Percentiles rank a stretch among this genome's conserved stretches.
phyloP scores from a whole-genome alignment of 192 early-diverging fungal species.

The Gaertneriomyces sp. region DNA sequence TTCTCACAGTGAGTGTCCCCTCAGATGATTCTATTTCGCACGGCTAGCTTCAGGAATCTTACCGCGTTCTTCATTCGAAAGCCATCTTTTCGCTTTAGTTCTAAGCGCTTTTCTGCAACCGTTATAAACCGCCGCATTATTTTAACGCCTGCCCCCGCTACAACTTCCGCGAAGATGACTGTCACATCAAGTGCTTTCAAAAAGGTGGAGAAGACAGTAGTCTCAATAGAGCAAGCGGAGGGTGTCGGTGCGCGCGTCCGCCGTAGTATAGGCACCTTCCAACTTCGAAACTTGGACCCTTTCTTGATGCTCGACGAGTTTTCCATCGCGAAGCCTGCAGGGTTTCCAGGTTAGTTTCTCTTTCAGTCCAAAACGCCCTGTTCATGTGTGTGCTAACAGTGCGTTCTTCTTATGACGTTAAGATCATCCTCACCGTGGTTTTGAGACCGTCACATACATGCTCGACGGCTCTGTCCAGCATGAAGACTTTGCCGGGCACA shows the following conservation, averaged over 20 bases:
- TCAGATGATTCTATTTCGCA: no score
- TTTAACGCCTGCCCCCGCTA: neutral
- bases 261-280: slow-evolving; percentile 64
- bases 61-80: no score
- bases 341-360: slow-evolving; percentile 9
- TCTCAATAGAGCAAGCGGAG: slow-evolving; percentile 47
- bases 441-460: slow-evolving; percentile 68
- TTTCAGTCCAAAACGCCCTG: no score
- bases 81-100: no score
- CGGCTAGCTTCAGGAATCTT: no score
- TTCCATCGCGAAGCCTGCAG: slow-evolving; percentile 23
- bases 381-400: neutral
- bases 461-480: slow-evolving; percentile 55
- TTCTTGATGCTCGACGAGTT: slow-evolving; percentile 82
- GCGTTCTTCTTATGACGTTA: slow-evolving; percentile 21
- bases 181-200: slow-evolving; percentile 12
- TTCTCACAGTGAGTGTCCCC: no score
- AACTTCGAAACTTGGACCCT: slow-evolving; percentile 75
- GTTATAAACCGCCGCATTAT: no score
- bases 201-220: slow-evolving; percentile 6
- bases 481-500: slow-evolving; percentile 57
- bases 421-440: slow-evolving; percentile 62
- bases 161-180: neutral
- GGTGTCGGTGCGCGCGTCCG: slow-evolving; percentile 81
- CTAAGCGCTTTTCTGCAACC: no score